These are phyloP conservation scores for Citrus reticulata DNA, from an alignment of 345 rosid species.

Conservation along the genomic window DNA sequence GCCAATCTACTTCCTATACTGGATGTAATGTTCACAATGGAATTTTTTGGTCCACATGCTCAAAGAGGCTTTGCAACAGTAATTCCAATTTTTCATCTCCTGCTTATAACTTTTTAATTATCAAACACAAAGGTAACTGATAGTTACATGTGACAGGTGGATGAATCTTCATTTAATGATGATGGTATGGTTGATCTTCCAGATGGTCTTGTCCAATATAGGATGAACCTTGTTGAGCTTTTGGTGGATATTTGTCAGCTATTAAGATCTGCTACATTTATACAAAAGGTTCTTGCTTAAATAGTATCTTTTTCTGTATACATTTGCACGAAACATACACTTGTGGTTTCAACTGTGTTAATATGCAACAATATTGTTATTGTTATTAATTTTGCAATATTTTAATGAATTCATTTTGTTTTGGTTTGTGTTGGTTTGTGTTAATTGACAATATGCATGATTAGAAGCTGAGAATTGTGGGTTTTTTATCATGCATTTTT, in stretches of 20 bases:
- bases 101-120: background rate
- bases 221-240: constrained; percentile 86
- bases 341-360: background rate
- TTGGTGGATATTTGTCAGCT: constrained; percentile 91
- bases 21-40: constrained; percentile 1
- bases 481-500: background rate
- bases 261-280: constrained; percentile 53
- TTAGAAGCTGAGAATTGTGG: background rate
- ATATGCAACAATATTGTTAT: no score
- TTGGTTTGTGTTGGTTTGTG: background rate
- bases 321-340: background rate
- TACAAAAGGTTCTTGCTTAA: constrained; percentile 63
- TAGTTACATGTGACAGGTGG: constrained; percentile 54
- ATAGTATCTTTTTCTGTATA: background rate
- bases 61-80: background rate
- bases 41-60: background rate
- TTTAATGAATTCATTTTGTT: background rate
- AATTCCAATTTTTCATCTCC: background rate
- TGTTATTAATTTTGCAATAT: background rate
- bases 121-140: background rate
- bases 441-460: background rate
- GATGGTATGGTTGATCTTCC: constrained; percentile 64
- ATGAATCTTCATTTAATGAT: constrained; percentile 63
- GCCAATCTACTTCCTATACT: background rate
- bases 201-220: constrained; percentile 77